Evolutionary conservation across 1,139 yeast genomes (phyloP), one percentile per base, ranked within the genome.

Genomic region (Candida freyschussii): DNA sequence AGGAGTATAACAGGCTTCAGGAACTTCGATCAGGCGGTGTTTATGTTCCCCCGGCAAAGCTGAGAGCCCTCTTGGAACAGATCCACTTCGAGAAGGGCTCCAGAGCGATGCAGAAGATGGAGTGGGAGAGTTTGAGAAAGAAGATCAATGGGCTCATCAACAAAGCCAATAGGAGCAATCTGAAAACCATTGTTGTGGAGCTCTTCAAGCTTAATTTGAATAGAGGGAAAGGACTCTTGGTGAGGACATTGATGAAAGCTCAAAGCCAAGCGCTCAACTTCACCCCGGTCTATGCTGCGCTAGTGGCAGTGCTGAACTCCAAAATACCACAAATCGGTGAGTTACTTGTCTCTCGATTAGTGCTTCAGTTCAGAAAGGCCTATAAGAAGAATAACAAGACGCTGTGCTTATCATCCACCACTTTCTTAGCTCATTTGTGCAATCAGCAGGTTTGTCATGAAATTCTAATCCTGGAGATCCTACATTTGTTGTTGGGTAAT

Each of bases 271-370:
- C 68, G 15, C 47, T 51, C 29, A 51, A 58, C 6, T 63, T 61
- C 41, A 67, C 81, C 0, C 60, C 72, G 1, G 64, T 72, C 2
- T 76, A 72, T 50, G 77, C 89, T 0, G 62, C 82, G 1, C 50
- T 86, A 26, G 66, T 72, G 0, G 68, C 79, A 6, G 65, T 81
- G 1, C 39, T 86, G 13, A 82, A 84, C 55, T 69, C 81, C 7
- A 77, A 80, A 47, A 53, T 84, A 6, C 93, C 94, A 0, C 72
- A 72, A 26, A 60, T 86, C 16, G 95, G 95, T 2, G 70, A 69
- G 37, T 53, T 81, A 5, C 43, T 84, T 22, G 55, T 68, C 0
- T 55, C 66, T 7, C 62, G 95, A 42, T 57, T 80, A 19, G 60
- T 82, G 1, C 50, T 79, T 4, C 78, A 69, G 38, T 83, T 84